phyloP scores from a whole-genome alignment of 192 early-diverging fungal species.

The Entomortierella parvispora region DNA sequence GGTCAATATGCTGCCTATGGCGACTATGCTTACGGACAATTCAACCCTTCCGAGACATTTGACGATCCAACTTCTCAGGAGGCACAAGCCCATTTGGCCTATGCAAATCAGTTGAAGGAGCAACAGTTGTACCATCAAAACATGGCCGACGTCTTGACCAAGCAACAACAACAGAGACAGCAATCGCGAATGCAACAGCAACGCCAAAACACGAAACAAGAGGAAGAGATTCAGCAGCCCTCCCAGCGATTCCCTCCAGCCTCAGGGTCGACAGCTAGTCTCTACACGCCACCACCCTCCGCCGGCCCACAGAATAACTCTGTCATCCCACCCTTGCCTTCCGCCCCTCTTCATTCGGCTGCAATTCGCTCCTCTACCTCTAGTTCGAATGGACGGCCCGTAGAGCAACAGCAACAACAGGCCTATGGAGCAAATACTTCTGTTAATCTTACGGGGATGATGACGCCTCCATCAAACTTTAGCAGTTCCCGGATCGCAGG shows the following conservation, averaged over 20 bases:
- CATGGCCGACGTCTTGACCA: conserved; percentile 42
- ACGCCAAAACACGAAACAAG: background rate
- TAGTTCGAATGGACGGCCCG: too few relatives aligned
- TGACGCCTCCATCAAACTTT: conserved; percentile 22
- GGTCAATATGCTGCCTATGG: background rate
- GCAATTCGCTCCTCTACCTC: background rate
- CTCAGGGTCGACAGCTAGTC: conserved; percentile 37
- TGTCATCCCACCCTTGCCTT: conserved; percentile 4
- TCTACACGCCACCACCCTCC: conserved; percentile 24
- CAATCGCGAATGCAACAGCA: background rate
- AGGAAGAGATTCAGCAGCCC: background rate
- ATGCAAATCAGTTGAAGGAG: conserved; percentile 40
- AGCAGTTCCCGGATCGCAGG: background rate
- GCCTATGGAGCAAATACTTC: too few relatives aligned
- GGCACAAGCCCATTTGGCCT: conserved; percentile 40
- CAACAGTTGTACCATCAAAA: conserved; percentile 48
- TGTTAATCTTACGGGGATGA: conserved; percentile 33
- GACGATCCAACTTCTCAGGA: conserved; percentile 42
- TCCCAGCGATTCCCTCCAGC: conserved; percentile 1
- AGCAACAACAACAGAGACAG: conserved; percentile 1
- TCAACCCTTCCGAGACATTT: conserved; percentile 29
- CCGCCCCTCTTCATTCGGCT: background rate
- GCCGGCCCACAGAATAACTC: conserved; percentile 7
- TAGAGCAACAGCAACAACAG: too few relatives aligned
- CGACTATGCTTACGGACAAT: conserved; percentile 19